Base-by-base conservation (phyloP, 495 filamentous ascomycete species). In the Talaromyces stipitatus region DNA sequence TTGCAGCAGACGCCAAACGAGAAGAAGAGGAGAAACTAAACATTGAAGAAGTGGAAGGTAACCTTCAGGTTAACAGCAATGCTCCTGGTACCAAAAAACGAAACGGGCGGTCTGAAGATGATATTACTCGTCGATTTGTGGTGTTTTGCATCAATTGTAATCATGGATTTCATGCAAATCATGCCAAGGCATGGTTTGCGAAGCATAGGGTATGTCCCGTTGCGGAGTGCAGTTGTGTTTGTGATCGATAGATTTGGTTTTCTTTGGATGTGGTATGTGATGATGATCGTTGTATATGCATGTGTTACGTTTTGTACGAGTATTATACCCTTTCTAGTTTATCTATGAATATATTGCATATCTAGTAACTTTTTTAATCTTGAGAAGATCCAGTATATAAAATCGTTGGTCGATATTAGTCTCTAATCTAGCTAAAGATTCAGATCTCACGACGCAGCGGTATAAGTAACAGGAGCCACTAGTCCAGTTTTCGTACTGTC, bases 61-160 rank as follows among this genome's bases (percentile, higher is more conserved):
- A 56, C 48, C 56, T 61, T 33, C 27, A 51, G 60, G 41, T 47
- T 36, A 59, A 57, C 63, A 62, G 60, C 50, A 38, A 62, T 12
- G 32, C 6, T 22, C 41, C 14, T 46, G 2, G 16, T 18, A 16
- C 47, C 16, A 43, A 63, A 27, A 23, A 65, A 18, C 66, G 64
- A 23, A 68, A 33, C 12, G 33, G 65, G 30, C 61, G 62, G 3
- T 65, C 59, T 0, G 67, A 71, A 38, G 60, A 60, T 8, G 76
- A 78, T 14, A 28, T 75, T 9, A 73, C 80, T 73, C 67, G 69
- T 38, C 68, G 74, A 28, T 78, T 83, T 54, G 80, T 92, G 47
- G 86, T 84, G 0, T 95, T 96, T 64, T 98, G 94, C 62, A 82
- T 91, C 36, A 81, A 81, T 57, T 98, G 94, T 67, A 87, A 89